Evolutionary conservation across 2,329 filamentous ascomycete genomes (phyloP).

Genomic region (Thelonectria rubi): DNA sequence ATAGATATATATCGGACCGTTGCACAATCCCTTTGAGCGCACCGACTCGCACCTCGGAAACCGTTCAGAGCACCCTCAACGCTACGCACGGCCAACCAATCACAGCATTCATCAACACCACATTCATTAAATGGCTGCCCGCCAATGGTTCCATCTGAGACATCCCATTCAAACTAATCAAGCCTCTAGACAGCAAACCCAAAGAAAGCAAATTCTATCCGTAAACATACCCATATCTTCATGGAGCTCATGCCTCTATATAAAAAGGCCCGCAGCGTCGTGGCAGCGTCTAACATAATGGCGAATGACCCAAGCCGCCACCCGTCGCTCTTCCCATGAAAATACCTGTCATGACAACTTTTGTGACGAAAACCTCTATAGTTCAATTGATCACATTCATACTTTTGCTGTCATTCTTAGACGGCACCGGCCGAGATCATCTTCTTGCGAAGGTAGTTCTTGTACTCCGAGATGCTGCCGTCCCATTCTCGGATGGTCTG

Average conservation of each 20-base stretch:
- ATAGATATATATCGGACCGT: too few species aligned
- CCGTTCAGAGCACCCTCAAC: neutral
- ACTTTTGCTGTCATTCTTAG: slow-evolving; percentile 56
- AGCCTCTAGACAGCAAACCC: slow-evolving; percentile 33
- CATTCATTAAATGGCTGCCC: neutral
- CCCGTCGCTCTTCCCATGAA: slow-evolving; percentile 43
- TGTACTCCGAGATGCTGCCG: slow-evolving; percentile 91
- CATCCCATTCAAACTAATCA: slow-evolving; percentile 40
- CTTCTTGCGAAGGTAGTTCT: slow-evolving; percentile 99
- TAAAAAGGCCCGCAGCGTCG: slow-evolving; percentile 42
- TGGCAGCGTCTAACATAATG: slow-evolving; percentile 43
- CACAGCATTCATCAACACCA: neutral
- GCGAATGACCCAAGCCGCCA: slow-evolving; percentile 38
- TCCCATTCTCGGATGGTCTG: slow-evolving; percentile 92
- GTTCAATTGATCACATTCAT: slow-evolving; percentile 39
- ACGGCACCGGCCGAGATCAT: slow-evolving; percentile 91
- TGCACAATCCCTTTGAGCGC: neutral
- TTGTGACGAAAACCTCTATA: slow-evolving; percentile 44
- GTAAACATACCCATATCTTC: slow-evolving; percentile 45
- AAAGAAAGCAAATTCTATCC: slow-evolving; percentile 48
- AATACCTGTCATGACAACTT: slow-evolving; percentile 44
- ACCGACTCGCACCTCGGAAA: neutral
- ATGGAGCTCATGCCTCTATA: slow-evolving; percentile 43
- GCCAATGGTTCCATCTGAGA: slow-evolving; percentile 2
- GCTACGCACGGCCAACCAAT: neutral